These are phyloP conservation scores for Choricystis sp. DNA, from an alignment of 139 green algal genomes.

Conservation along the genomic window DNA sequence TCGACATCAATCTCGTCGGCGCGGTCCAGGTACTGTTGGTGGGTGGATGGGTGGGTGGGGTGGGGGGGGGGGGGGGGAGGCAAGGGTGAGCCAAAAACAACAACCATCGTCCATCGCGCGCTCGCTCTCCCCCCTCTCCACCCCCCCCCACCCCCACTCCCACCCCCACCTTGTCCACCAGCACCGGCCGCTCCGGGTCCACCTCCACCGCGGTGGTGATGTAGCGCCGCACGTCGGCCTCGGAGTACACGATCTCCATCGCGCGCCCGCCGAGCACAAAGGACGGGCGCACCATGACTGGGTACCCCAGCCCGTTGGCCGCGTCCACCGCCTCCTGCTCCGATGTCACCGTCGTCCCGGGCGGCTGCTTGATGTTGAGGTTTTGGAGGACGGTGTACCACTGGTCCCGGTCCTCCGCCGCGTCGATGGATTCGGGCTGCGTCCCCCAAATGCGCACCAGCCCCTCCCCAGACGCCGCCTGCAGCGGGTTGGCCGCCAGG, in stretches of 20 bases:
- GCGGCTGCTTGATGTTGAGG: constrained; percentile 80
- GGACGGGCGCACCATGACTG: constrained; percentile 91
- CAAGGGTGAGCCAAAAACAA: too few relatives aligned
- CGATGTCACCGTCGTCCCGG: constrained; percentile 20
- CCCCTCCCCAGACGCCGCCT: constrained; percentile 59
- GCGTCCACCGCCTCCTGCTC: constrained; percentile 60
- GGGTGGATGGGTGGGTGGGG: too few relatives aligned
- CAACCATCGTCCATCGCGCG: too few relatives aligned
- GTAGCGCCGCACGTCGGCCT: constrained; percentile 62
- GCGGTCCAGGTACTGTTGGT: constrained; percentile 58
- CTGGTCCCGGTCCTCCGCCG: constrained; percentile 85
- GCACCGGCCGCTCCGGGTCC: constrained; percentile 78
- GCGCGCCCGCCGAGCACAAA: constrained; percentile 94
- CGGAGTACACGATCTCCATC: constrained; percentile 96
- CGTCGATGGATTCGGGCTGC: constrained; percentile 82
- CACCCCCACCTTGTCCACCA: constrained; percentile 99
- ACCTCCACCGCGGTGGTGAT: constrained; percentile 55
- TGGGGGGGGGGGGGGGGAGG: too few relatives aligned
- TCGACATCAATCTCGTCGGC: constrained; percentile 97
- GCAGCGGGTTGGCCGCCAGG: constrained; percentile 59
- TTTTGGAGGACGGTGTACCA: constrained; percentile 54
- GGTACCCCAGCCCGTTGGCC: constrained; percentile 77
- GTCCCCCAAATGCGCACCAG: constrained; percentile 91
- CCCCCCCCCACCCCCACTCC: too few relatives aligned
- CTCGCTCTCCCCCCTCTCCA: too few relatives aligned